A percentile compares a stretch with the other conserved stretches of the same genome.
Evolutionary conservation across 192 early-diverging fungal genomes (phyloP).

Genomic region (Backusella psychrophila): DNA sequence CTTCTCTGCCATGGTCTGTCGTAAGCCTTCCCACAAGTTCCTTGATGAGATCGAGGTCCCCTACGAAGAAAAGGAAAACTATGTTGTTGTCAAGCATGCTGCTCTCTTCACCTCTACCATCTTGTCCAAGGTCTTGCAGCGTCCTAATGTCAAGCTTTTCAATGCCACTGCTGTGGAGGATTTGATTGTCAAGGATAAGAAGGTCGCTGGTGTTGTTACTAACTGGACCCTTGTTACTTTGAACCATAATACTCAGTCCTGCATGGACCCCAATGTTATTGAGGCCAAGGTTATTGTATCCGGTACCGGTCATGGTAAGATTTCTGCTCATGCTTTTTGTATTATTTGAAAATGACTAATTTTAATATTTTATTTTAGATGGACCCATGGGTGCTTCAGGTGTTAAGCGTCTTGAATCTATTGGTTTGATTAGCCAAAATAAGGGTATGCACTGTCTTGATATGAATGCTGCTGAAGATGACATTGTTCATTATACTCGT

Average conservation of each 20-base stretch:
- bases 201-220: conserved; percentile 65
- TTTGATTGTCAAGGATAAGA: conserved; percentile 59
- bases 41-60: conserved; percentile 63
- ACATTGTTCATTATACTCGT: conserved; percentile 61
- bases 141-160: conserved; percentile 69
- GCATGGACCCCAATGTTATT: conserved; percentile 77
- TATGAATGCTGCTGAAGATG: conserved; percentile 69
- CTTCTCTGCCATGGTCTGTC: conserved; percentile 67
- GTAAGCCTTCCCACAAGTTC: conserved; percentile 67
- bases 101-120: conserved; percentile 74
- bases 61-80: conserved; percentile 72
- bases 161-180: conserved; percentile 76
- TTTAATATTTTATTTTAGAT: conserved; percentile 17
- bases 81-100: conserved; percentile 72
- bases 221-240: conserved; percentile 74
- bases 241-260: conserved; percentile 49
- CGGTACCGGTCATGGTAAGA: conserved; percentile 50
- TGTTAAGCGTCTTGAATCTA: conserved; percentile 60
- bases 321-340: too few species aligned
- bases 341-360: too few species aligned
- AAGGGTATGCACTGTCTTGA: conserved; percentile 65
- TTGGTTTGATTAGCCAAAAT: conserved; percentile 55
- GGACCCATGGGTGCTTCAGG: conserved; percentile 69
- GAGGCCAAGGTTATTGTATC: conserved; percentile 65
- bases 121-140: conserved; percentile 58